These are phyloP conservation scores for Thermoascus crustaceus DNA, from an alignment of 2,329 filamentous ascomycete genomes.

Conservation along the genomic window DNA sequence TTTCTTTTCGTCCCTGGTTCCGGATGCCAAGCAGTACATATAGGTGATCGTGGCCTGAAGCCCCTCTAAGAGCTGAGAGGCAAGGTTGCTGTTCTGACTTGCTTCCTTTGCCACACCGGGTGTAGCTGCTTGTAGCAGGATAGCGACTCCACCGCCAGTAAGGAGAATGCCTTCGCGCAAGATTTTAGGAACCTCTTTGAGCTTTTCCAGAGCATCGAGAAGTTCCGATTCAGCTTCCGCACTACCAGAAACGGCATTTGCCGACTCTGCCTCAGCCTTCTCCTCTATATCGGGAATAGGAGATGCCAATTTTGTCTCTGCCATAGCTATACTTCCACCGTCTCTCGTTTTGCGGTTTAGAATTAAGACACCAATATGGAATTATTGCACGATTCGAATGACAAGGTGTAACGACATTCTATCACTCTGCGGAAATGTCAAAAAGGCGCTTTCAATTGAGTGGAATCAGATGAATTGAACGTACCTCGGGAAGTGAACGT, in stretches of 20 bases:
- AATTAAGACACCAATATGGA: too few relatives aligned
- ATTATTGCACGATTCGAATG: too few relatives aligned
- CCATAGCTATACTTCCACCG: too few relatives aligned
- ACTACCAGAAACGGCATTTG: slow-evolving; percentile 5
- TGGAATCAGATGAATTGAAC: too few relatives aligned
- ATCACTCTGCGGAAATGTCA: too few relatives aligned
- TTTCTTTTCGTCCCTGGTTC: slow-evolving; percentile 21
- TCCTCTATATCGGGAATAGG: slow-evolving; percentile 6
- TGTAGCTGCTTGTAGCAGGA: slow-evolving; percentile 27
- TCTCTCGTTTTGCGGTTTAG: too few relatives aligned
- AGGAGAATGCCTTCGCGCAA: slow-evolving; percentile 29
- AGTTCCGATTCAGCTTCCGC: slow-evolving; percentile 14
- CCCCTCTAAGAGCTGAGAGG: slow-evolving; percentile 22
- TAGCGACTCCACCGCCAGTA: slow-evolving; percentile 25
- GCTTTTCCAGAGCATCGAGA: slow-evolving; percentile 22
- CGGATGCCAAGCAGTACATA: slow-evolving; percentile 28
- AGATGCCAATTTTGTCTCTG: background rate
- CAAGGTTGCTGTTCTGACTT: slow-evolving; percentile 14
- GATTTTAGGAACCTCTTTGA: slow-evolving; percentile 28
- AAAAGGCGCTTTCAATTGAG: too few relatives aligned
- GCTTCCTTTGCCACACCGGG: slow-evolving; percentile 17
- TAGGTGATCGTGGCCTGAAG: slow-evolving; percentile 25
- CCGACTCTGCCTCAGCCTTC: slow-evolving; percentile 7
- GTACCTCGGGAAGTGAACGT: too few relatives aligned
- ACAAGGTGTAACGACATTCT: too few relatives aligned